Base-by-base conservation (phyloP, 2,329 filamentous ascomycete genomes). In the Sclerotinia trifoliorum region DNA sequence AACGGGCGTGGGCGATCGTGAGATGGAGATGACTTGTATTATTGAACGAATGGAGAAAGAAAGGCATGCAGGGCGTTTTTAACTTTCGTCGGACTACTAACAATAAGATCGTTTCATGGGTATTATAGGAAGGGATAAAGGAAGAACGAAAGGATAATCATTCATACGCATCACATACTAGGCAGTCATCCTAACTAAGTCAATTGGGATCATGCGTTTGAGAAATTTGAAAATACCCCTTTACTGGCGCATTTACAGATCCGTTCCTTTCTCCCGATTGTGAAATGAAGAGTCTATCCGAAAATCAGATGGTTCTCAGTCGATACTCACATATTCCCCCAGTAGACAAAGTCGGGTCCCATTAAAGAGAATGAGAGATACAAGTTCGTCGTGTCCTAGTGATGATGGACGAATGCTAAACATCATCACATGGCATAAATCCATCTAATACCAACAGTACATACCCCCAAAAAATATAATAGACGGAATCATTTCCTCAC, bases 31-130 rank as follows among this genome's bases (percentile, higher is more conserved):
- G 60, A 39, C 46, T 62, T 62, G 60, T 62, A 51, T 62, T 51
- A 51, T 62, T 62, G 61, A 55, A 44, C 35, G 19, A 55, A 44
- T 39, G 48, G 48, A 55, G 48, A 55, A 64, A 42, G 19, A 49
- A 21, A 44, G 61, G 49, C 44, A 54, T 51, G 46, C 46, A 62
- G n/a, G 46, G 60, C 60, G 60, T 62, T 62, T 62, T 39, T 51
- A n/a, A 51, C 13, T 35, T 56, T 62, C 60, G 60, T 49, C 13
- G 60, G 58, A 51, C n/a, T 51, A 46, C 60, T 62, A 62, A 62
- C 21, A 39, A 19, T 7, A 62, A 26, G 60, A 29, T 51, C 60
- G 5, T 62, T 51, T 51, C 29, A 62, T 39, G 60, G 60, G 46
- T 51, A 62, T 62, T 21, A 62, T 51, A 62, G 60, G 60, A 62